Conservation (phyloP, 1,139 yeast species). For the Torulaspora pretoriensis region DNA sequence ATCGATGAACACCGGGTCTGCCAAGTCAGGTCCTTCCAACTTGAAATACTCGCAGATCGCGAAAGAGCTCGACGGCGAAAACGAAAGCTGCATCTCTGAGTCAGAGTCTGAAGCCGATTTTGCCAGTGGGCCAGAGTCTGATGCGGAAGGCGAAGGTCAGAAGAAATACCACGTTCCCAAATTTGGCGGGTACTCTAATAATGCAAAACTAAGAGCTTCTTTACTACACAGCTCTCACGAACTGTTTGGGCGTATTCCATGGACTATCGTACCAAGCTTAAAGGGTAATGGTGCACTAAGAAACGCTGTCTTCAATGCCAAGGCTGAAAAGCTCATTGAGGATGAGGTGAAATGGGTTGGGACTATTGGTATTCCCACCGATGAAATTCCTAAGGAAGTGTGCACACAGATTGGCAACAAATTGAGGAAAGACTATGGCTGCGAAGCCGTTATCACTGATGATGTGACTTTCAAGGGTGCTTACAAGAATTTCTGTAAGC, state of each 20-base stretch:
- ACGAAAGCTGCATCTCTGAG: constrained; percentile 12
- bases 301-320: constrained; percentile 74
- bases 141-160: constrained; percentile 22
- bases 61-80: constrained; percentile 8
- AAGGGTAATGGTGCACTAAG: constrained; percentile 86
- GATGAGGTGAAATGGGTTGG: constrained; percentile 74
- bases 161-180: constrained; percentile 48
- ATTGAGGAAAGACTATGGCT: constrained; percentile 48
- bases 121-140: constrained; percentile 22
- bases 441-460: constrained; percentile 65
- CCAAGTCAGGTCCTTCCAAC: constrained; percentile 18
- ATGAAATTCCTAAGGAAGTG: constrained; percentile 59
- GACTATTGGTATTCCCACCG: constrained; percentile 86
- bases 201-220: constrained; percentile 39
- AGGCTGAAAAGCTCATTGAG: constrained; percentile 44
- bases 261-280: constrained; percentile 65
- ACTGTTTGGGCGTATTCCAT: constrained; percentile 67
- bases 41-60: constrained; percentile 20
- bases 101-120: constrained; percentile 13
- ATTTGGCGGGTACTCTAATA: constrained; percentile 70
- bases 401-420: constrained; percentile 46
- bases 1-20: constrained; percentile 11
- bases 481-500: constrained; percentile 85
- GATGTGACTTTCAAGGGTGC: constrained; percentile 86
- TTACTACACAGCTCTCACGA: constrained; percentile 45